Evolutionary conservation across 371 early-diverging fungal genomes (phyloP).

Genomic region (Cladochytrium tenue): DNA sequence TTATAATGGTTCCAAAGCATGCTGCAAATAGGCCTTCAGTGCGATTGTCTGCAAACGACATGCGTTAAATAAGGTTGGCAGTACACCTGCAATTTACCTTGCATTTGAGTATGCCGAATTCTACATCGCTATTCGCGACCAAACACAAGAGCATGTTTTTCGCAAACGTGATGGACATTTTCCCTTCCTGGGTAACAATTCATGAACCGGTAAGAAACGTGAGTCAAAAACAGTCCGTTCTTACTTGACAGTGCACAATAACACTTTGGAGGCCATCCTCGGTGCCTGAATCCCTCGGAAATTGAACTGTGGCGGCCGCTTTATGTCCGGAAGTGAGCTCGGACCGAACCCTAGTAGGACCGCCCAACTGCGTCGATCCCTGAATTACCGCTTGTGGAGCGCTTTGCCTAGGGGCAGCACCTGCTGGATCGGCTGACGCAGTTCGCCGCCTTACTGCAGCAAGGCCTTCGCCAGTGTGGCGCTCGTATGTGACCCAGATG

Average conservation of each 20-base stretch:
- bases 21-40: conserved; percentile 22
- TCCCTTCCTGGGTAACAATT: conserved; percentile 54
- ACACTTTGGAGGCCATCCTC: no score
- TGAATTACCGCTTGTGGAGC: no score
- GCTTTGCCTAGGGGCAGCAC: no score
- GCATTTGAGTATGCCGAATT: conserved; percentile 69
- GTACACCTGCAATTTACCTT: conserved; percentile 49
- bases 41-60: conserved; percentile 16
- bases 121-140: conserved; percentile 61
- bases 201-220: not conserved
- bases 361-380: no score
- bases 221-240: no score
- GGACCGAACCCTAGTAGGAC: no score
- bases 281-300: no score
- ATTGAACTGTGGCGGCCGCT: no score
- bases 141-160: conserved; percentile 73
- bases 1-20: conserved; percentile 7
- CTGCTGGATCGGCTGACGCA: no score
- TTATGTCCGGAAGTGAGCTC: no score
- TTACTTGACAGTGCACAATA: no score
- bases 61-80: not conserved
- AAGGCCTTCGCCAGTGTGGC: conserved; percentile 43
- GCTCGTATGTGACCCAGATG: conserved; percentile 76
- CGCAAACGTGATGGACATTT: conserved; percentile 60
- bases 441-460: no score